Conservation (phyloP, 805 yeast species). For the Brettanomyces naardenensis region DNA sequence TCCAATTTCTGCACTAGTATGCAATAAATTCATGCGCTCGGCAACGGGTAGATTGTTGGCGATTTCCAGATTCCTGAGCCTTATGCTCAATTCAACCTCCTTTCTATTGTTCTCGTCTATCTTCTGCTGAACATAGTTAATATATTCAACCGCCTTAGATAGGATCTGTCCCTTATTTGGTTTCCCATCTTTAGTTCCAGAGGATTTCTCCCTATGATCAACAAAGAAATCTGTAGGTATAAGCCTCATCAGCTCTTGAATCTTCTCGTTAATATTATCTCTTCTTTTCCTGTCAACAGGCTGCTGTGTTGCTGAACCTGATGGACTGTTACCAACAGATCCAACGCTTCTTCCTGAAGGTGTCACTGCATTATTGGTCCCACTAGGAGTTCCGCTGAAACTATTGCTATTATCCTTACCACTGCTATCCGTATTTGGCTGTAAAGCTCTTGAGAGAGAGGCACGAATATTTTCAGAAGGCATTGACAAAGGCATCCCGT, state of each 20-base stretch:
- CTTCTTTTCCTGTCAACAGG: conserved; percentile 39
- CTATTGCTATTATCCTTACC: no score
- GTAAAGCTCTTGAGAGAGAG: conserved; percentile 7
- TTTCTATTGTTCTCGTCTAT: conserved; percentile 74
- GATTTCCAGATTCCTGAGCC: conserved; percentile 46
- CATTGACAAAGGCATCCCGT: background rate
- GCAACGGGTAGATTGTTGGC: conserved; percentile 33
- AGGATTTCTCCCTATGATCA: conserved; percentile 36
- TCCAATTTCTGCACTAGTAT: conserved; percentile 76
- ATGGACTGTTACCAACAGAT: background rate
- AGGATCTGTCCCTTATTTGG: conserved; percentile 81
- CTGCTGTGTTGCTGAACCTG: conserved; percentile 10
- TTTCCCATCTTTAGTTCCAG: conserved; percentile 76
- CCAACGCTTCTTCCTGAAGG: background rate
- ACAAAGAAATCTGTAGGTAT: conserved; percentile 30
- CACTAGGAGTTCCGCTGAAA: background rate
- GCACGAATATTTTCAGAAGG: conserved; percentile 4
- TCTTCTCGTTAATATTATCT: conserved; percentile 51
- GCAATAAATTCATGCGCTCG: conserved; percentile 33
- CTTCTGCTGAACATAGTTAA: conserved; percentile 55
- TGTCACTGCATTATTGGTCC: conserved; percentile 1
- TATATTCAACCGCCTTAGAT: conserved; percentile 67
- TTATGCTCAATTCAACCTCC: conserved; percentile 66
- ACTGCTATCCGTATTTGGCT: background rate
- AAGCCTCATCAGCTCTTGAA: conserved; percentile 36